Percentiles rank a stretch among this genome's conserved stretches.
Conservation (phyloP, 108 stramenopile species). For the Mediolabrus comicus region DNA sequence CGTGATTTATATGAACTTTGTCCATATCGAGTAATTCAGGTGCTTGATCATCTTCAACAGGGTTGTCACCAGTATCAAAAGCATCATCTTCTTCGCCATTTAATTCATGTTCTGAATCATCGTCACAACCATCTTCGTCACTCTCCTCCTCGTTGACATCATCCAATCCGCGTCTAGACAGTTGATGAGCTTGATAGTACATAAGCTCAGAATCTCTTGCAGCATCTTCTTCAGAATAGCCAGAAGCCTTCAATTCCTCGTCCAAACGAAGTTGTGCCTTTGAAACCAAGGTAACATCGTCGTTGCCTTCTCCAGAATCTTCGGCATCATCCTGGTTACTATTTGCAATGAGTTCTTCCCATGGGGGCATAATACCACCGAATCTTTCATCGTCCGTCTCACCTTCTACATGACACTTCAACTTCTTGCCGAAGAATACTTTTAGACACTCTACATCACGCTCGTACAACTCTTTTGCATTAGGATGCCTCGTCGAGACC, state of each 20-base stretch:
- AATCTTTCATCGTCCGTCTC: constrained; percentile 36
- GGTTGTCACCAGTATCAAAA: constrained; percentile 8
- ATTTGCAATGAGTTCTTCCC: constrained; percentile 54
- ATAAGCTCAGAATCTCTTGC: constrained; percentile 72
- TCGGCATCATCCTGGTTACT: constrained; percentile 9
- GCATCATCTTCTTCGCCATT: constrained; percentile 37
- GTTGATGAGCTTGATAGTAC: constrained; percentile 56
- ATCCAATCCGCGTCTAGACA: constrained; percentile 37
- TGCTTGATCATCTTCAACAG: constrained; percentile 30
- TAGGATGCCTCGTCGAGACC: constrained; percentile 95
- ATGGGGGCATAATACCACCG: constrained; percentile 54
- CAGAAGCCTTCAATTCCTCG: constrained; percentile 74
- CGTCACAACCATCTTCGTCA: constrained; percentile 35
- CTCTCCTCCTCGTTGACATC: constrained; percentile 53
- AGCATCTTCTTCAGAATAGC: constrained; percentile 72
- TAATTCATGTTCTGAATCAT: neutral
- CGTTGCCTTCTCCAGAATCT: constrained; percentile 32
- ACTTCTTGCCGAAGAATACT: constrained; percentile 86
- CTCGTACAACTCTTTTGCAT: constrained; percentile 94
- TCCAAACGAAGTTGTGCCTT: constrained; percentile 71
- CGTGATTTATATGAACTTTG: constrained; percentile 18
- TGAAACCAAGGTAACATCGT: constrained; percentile 37
- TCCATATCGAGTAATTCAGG: constrained; percentile 38
- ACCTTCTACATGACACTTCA: constrained; percentile 74
- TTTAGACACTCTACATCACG: constrained; percentile 85